Percentiles rank a stretch among this genome's conserved stretches.
Evolutionary conservation across 2,329 filamentous ascomycete genomes (phyloP).

Genomic region (Tolypocladium endophyticum): DNA sequence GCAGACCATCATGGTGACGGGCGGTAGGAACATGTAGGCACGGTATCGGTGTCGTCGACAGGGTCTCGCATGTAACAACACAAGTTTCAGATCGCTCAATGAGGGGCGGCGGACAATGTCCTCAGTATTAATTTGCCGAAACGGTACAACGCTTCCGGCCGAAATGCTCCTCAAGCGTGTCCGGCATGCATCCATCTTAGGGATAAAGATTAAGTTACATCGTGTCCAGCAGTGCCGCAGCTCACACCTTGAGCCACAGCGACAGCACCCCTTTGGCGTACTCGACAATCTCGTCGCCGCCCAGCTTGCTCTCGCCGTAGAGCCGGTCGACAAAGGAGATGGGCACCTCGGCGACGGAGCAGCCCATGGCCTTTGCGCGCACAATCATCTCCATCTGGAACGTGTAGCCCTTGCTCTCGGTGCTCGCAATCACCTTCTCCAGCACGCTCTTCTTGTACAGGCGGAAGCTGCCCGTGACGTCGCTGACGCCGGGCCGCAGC

Average conservation of each 20-base stretch:
- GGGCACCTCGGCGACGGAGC: conserved; percentile 85
- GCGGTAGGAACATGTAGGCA: conserved; percentile 52
- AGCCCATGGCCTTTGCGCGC: conserved; percentile 90
- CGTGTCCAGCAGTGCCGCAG: background rate
- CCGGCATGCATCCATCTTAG: background rate
- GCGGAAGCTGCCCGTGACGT: conserved; percentile 88
- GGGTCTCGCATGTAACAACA: too few relatives aligned
- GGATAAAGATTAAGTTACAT: background rate
- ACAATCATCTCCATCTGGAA: conserved; percentile 99
- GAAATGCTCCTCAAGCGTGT: background rate
- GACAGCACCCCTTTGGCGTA: conserved; percentile 79
- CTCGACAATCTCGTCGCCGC: conserved; percentile 90
- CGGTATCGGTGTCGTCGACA: background rate
- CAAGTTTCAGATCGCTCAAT: background rate
- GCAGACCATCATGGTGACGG: conserved; percentile 80
- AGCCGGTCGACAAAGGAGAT: conserved; percentile 93
- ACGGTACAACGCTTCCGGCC: background rate
- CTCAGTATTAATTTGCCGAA: background rate
- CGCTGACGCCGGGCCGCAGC: conserved; percentile 84
- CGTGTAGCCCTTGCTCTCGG: conserved; percentile 92
- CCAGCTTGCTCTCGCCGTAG: conserved; percentile 92
- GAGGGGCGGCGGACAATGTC: background rate
- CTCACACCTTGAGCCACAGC: conserved; percentile 66
- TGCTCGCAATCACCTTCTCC: conserved; percentile 80
- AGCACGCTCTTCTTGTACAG: conserved; percentile 88